phyloP scores from a whole-genome alignment of 371 early-diverging fungal genomes.

The Chytridium lagenaria region DNA sequence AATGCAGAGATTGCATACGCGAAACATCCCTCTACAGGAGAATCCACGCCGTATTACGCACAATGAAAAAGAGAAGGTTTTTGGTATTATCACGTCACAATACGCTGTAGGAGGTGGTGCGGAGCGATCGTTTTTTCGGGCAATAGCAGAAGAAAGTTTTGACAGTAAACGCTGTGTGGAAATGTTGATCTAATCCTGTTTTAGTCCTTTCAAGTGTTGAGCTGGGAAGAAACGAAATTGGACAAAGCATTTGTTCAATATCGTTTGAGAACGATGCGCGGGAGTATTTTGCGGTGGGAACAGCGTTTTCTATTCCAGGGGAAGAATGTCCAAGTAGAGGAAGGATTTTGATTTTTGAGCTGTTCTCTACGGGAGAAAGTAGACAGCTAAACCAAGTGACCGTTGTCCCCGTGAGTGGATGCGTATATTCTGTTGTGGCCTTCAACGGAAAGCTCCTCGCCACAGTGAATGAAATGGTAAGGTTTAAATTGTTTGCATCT shows the following conservation, averaged over 20 bases:
- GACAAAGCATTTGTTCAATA: slow-evolving; percentile 7
- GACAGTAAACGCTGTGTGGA: slow-evolving; percentile 58
- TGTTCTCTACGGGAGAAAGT: slow-evolving; percentile 41
- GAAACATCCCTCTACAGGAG: slow-evolving; percentile 68
- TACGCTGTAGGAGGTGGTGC: slow-evolving; percentile 48
- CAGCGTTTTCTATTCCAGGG: slow-evolving; percentile 57
- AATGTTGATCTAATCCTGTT: background rate
- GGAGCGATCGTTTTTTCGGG: slow-evolving; percentile 56
- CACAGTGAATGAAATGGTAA: slow-evolving; percentile 62
- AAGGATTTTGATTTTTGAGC: slow-evolving; percentile 63
- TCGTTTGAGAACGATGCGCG: slow-evolving; percentile 14
- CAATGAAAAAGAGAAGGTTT: slow-evolving; percentile 56
- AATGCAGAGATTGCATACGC: slow-evolving; percentile 82
- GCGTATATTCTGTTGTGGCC: slow-evolving; percentile 61
- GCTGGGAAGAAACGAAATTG: slow-evolving; percentile 6
- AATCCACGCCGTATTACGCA: slow-evolving; percentile 76
- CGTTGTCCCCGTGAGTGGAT: slow-evolving; percentile 55
- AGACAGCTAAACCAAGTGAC: slow-evolving; percentile 53
- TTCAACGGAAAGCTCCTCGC: slow-evolving; percentile 62
- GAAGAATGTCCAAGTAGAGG: slow-evolving; percentile 69
- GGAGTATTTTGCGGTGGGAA: slow-evolving; percentile 65
- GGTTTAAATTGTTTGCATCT: slow-evolving; percentile 16
- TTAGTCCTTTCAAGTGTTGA: background rate
- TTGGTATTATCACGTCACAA: slow-evolving; percentile 65
- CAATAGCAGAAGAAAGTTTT: slow-evolving; percentile 77